These are phyloP conservation scores for Tanozyma kutaoensis DNA, from an alignment of 805 yeast genomes.

Conservation along the genomic window DNA sequence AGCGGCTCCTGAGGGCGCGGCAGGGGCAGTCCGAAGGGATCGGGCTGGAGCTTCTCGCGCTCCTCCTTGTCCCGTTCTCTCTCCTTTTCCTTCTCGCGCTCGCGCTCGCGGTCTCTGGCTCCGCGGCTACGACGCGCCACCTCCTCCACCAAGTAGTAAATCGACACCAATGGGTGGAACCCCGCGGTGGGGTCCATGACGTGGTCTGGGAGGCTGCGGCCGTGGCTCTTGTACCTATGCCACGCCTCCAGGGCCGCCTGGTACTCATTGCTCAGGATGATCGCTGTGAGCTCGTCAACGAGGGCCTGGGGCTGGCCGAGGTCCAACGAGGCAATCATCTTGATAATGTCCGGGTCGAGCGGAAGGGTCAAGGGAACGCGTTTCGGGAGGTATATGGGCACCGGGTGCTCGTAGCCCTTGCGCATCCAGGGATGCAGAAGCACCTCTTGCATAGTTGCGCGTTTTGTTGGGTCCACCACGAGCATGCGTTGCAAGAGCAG, in stretches of 20 bases:
- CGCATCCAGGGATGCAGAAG: slow-evolving; percentile 91
- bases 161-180: slow-evolving; percentile 78
- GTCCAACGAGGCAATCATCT: slow-evolving; percentile 67
- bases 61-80: slow-evolving; percentile 9
- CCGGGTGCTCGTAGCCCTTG: slow-evolving; percentile 68
- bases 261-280: slow-evolving; percentile 57
- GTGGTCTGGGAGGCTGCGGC: no score
- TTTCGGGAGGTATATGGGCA: slow-evolving; percentile 60
- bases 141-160: slow-evolving; percentile 78
- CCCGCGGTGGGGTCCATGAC: slow-evolving; percentile 64
- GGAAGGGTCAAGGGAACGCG: slow-evolving; percentile 67
- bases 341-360: slow-evolving; percentile 50
- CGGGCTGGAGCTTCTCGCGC: no score
- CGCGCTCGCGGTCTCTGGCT: no score
- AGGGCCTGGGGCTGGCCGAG: slow-evolving; percentile 59
- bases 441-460: slow-evolving; percentile 73
- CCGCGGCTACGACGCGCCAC: no score
- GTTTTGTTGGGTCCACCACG: slow-evolving; percentile 73
- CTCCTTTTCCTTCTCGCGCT: slow-evolving; percentile 52
- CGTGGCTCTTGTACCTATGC: slow-evolving; percentile 31
- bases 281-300: slow-evolving; percentile 36
- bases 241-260: slow-evolving; percentile 48
- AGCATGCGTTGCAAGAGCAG: slow-evolving; percentile 78
- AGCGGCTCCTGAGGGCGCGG: no score
- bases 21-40: no score